Evolutionary conservation across 169 alveolate species (phyloP).

Genomic region (Plasmodium sp.): DNA sequence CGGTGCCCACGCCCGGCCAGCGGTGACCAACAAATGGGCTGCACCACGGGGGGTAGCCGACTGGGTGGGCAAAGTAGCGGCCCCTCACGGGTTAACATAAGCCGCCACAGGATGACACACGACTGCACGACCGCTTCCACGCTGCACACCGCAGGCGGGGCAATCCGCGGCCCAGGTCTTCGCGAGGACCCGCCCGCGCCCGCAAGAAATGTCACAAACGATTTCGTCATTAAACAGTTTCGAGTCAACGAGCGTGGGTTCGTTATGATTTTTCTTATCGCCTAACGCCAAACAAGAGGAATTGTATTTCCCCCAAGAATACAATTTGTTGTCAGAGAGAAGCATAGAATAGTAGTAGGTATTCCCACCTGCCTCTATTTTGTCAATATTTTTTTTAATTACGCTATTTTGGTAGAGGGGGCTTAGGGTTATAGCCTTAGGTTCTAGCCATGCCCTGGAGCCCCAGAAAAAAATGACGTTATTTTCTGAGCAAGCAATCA

Average conservation of each 20-base stretch:
- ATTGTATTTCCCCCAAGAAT: conserved; percentile 83
- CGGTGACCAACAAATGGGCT: background rate
- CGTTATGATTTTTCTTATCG: conserved; percentile 63
- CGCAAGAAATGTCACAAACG: conserved; percentile 62
- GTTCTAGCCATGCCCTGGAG: conserved; percentile 85
- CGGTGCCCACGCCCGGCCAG: background rate
- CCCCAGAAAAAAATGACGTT: conserved; percentile 89
- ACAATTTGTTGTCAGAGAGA: conserved; percentile 79
- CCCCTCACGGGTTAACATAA: background rate
- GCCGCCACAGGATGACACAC: background rate
- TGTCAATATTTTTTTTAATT: conserved; percentile 76
- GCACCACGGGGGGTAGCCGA: background rate
- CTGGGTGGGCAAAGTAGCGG: background rate
- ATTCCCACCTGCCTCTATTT: conserved; percentile 82
- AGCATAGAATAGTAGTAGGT: conserved; percentile 80
- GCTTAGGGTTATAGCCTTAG: conserved; percentile 66
- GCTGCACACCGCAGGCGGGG: background rate
- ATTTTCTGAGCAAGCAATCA: conserved; percentile 83
- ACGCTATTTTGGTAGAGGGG: conserved; percentile 60
- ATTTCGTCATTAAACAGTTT: conserved; percentile 36
- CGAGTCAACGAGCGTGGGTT: conserved; percentile 53
- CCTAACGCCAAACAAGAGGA: conserved; percentile 65
- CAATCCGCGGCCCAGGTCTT: conserved; percentile 29
- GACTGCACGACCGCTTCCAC: background rate
- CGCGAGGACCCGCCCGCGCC: conserved; percentile 58